These are phyloP conservation scores for Colletotrichum gloeosporioides DNA, from an alignment of 2,329 filamentous ascomycete genomes.

Conservation along the genomic window DNA sequence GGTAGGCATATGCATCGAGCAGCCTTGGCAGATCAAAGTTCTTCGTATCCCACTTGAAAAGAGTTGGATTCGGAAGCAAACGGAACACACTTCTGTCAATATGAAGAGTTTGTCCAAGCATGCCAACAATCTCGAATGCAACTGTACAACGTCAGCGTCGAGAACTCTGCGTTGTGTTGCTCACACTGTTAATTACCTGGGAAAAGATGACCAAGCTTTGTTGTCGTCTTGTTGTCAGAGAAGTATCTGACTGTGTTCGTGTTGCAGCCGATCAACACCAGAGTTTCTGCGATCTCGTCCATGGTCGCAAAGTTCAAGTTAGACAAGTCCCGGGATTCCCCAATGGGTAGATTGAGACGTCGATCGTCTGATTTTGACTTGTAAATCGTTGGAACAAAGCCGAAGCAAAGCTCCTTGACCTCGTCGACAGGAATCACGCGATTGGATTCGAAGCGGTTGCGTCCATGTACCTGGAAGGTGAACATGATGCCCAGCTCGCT, in stretches of 20 bases:
- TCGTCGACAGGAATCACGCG: slow-evolving; percentile 58
- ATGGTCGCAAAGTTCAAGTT: slow-evolving; percentile 53
- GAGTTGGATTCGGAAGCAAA: slow-evolving; percentile 62
- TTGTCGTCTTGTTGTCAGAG: too few relatives aligned
- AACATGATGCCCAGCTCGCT: slow-evolving; percentile 60
- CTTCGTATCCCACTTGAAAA: slow-evolving; percentile 57
- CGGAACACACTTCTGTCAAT: slow-evolving; percentile 56
- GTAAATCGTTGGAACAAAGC: slow-evolving; percentile 61
- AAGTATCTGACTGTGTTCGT: slow-evolving; percentile 42
- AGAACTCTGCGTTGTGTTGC: too few relatives aligned
- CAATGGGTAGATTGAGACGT: slow-evolving; percentile 40
- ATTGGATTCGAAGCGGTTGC: slow-evolving; percentile 51
- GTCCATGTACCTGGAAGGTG: slow-evolving; percentile 56
- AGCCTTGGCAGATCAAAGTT: slow-evolving; percentile 49
- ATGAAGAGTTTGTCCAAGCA: slow-evolving; percentile 57
- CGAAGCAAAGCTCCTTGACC: slow-evolving; percentile 62
- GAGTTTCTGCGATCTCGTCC: slow-evolving; percentile 57
- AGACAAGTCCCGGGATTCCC: slow-evolving; percentile 46
- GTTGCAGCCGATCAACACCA: slow-evolving; percentile 60
- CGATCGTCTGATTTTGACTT: slow-evolving; percentile 42
- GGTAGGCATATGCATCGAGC: slow-evolving; percentile 41
- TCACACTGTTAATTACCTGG: too few relatives aligned
- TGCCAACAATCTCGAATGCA: slow-evolving; percentile 63
- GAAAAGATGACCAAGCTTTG: too few relatives aligned
- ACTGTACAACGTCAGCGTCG: slow-evolving; percentile 38